Evolutionary conservation across 768 basidiomycete species (phyloP), one percentile per base, ranked within the genome.

Genomic region (Heimioporus sp.): DNA sequence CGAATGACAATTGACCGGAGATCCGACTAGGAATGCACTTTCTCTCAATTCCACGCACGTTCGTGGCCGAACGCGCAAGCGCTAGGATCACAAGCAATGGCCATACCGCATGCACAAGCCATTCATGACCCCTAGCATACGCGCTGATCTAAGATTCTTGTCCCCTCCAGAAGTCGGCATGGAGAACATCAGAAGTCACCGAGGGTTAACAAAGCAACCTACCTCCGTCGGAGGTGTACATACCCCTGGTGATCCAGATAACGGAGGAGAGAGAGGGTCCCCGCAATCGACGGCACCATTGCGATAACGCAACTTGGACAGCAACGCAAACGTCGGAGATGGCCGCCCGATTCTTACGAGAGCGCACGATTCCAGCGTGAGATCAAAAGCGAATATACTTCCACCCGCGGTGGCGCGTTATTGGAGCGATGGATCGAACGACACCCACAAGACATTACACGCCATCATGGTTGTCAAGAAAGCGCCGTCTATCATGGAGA

Each of bases 81-180:
- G 7, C 36, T 49, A 10, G 35, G 35, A 7, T 43, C 42, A 21
- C 9, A 31, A 37, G 21, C 17, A 31, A 24, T 40, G 34, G 48
- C 28, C 34, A 4, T 28, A 28, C 37, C 19, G 24, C 13, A 49
- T 51, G 30, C 31, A 19, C 39, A 50, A 40, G 38, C 12, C 17
- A 10, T 21, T 44, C 35, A 21, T 43, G n/a, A 20, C 52, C 35
- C 35, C 44, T 50, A 31, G 42, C 30, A 19, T 43, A 28, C 24
- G 40, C 45, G 48, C 40, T 54, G 49, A 65, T 59, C 63, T 56
- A 24, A 63, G 60, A 63, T 63, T 55, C 43, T 31, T 49, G 39
- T 51, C 10, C 17, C 47, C 32, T 35, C 46, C 34, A 31, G 40
- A 54, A 54, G 39, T 48, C 15, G 41, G 31, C 16, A 21, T 40